A percentile compares a stretch with the other conserved stretches of the same genome.
These are phyloP conservation scores for Takakia lepidozioides DNA, from an alignment of 225 moss, liverwort and hornwort genomes.

Conservation along the genomic window DNA sequence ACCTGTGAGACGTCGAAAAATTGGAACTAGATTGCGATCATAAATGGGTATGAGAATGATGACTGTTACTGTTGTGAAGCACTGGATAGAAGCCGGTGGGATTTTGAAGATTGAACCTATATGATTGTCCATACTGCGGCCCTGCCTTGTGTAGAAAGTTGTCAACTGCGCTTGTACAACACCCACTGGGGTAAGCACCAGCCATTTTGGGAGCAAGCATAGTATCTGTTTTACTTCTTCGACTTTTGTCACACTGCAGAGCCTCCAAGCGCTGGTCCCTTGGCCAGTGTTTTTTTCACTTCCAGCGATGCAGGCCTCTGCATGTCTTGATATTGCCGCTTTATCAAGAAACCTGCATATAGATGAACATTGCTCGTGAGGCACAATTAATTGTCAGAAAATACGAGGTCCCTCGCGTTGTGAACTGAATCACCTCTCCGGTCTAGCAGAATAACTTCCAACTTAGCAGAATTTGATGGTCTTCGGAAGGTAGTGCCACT, in stretches of 20 bases:
- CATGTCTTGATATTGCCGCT: too few species aligned
- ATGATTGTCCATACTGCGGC: slow-evolving; percentile 7
- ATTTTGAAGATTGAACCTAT: slow-evolving; percentile 9
- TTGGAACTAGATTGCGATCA: slow-evolving; percentile 3
- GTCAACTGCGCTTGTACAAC: slow-evolving; percentile 10
- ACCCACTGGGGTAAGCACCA: slow-evolving; percentile 3
- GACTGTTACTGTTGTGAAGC: slow-evolving; percentile 6
- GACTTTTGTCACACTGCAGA: slow-evolving; percentile 5
- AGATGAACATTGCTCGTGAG: too few species aligned
- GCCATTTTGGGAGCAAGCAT: slow-evolving; percentile 5
- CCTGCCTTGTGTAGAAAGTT: slow-evolving; percentile 21
- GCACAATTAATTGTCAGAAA: too few species aligned
- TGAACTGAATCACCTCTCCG: too few species aligned
- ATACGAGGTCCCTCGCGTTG: too few species aligned
- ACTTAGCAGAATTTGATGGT: too few species aligned
- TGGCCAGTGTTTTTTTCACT: too few species aligned
- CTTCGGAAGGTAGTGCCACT: too few species aligned
- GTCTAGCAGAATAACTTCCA: too few species aligned
- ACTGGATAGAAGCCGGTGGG: slow-evolving; percentile 19
- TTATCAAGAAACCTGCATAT: too few species aligned
- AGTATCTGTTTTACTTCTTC: slow-evolving; percentile 3
- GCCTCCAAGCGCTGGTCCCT: background rate
- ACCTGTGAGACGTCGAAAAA: slow-evolving; percentile 9
- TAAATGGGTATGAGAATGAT: slow-evolving; percentile 6
- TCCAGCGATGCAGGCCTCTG: too few species aligned